Evolutionary conservation across 225 moss, liverwort and hornwort species (phyloP).

Genomic region (Polytrichum formosum): DNA sequence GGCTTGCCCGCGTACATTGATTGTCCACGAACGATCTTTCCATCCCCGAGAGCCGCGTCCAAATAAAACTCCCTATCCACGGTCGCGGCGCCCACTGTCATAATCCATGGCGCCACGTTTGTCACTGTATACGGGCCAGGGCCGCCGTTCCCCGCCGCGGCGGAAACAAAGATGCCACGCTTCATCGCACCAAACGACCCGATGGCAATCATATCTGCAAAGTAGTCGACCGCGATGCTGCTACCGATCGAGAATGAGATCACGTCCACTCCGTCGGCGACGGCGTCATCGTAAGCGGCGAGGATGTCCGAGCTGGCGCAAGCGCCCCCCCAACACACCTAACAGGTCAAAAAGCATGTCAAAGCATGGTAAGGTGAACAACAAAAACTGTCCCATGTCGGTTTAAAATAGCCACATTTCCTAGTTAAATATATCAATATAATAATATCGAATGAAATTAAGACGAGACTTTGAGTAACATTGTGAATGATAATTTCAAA

Average conservation of each 20-base stretch:
- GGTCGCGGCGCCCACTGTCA: conserved; percentile 66
- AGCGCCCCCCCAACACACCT: conserved; percentile 64
- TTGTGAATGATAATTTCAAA: no score
- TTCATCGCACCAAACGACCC: conserved; percentile 64
- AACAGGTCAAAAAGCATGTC: no score
- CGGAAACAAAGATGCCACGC: conserved; percentile 48
- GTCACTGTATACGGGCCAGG: conserved; percentile 51
- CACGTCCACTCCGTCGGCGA: conserved; percentile 69
- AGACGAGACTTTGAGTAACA: no score
- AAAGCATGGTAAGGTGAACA: no score
- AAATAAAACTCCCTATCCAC: conserved; percentile 70
- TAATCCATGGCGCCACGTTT: conserved; percentile 78
- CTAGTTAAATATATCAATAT: no score
- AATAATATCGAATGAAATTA: no score
- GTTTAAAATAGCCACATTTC: no score
- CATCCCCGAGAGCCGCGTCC: conserved; percentile 30
- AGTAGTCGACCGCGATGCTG: conserved; percentile 41
- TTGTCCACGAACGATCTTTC: no score
- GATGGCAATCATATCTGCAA: conserved; percentile 56
- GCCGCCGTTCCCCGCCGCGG: conserved; percentile 71
- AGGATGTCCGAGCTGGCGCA: conserved; percentile 41
- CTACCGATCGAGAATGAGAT: conserved; percentile 68
- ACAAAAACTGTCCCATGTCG: no score
- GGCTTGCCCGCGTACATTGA: no score
- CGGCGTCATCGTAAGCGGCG: conserved; percentile 65